These are phyloP conservation scores for Ilex paraguariensis DNA, from an alignment of 305 asterid genomes.

Conservation along the genomic window DNA sequence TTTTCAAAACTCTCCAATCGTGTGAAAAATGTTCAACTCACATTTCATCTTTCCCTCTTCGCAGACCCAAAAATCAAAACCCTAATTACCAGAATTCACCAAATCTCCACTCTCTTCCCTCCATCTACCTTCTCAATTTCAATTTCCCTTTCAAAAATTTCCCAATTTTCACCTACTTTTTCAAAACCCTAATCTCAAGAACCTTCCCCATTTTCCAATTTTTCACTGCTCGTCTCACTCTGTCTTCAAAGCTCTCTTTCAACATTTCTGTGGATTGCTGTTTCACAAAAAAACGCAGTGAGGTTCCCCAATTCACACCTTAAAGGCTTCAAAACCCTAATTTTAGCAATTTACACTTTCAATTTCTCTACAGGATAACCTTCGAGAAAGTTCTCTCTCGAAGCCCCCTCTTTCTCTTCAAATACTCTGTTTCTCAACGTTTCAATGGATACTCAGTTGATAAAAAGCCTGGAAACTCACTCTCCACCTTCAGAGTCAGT, in stretches of 20 bases:
- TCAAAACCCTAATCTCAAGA: constrained; percentile 1
- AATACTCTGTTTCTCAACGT: background rate
- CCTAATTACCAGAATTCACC: background rate
- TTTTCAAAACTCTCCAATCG: constrained; percentile 23
- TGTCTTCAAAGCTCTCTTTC: background rate
- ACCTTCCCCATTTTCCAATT: constrained; percentile 7
- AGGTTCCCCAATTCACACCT: background rate
- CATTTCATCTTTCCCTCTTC: too few species aligned
- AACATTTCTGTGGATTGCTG: background rate
- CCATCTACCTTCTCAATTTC: too few species aligned
- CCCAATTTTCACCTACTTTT: constrained; percentile 1
- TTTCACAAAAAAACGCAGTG: background rate
- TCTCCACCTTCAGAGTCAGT: constrained; percentile 8
- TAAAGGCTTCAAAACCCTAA: constrained; percentile 10
- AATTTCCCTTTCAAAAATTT: background rate
- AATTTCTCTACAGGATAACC: too few species aligned
- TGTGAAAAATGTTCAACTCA: too few species aligned
- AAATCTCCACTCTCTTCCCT: too few species aligned
- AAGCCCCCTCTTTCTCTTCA: constrained; percentile 9
- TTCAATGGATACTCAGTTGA: constrained; percentile 21
- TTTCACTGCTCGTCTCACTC: background rate
- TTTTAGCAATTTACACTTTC: background rate
- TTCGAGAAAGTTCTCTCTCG: background rate
- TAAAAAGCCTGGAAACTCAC: constrained; percentile 4
- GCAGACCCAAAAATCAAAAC: background rate